These are phyloP conservation scores for Mesotaenium endlicherianum DNA, from an alignment of 139 green algal genomes.

Conservation along the genomic window DNA sequence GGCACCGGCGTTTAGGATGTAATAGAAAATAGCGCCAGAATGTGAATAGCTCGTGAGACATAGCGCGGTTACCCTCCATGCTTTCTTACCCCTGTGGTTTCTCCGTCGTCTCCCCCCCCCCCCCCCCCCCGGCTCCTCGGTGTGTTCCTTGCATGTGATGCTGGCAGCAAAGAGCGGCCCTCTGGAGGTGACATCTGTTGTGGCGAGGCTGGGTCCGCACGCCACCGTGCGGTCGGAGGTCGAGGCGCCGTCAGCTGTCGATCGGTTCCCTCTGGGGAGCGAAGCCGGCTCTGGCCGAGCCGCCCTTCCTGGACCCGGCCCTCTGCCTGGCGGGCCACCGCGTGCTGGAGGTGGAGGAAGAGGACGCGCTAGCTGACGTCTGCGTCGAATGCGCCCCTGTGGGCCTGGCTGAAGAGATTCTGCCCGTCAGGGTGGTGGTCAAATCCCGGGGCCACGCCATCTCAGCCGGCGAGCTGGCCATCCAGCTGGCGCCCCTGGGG, in stretches of 20 bases:
- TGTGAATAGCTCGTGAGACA: too few species aligned
- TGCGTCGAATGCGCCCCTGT: neutral
- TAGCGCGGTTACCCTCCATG: too few species aligned
- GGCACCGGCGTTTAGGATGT: too few species aligned
- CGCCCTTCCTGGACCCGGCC: neutral
- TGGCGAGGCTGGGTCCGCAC: too few species aligned
- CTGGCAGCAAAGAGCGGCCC: too few species aligned
- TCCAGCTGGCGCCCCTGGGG: neutral
- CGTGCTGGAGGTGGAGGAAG: constrained; percentile 27
- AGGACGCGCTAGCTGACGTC: constrained; percentile 2
- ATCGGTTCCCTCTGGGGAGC: neutral
- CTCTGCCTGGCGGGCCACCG: neutral
- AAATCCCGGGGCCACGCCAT: constrained; percentile 8
- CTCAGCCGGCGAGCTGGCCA: neutral
- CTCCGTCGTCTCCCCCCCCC: too few species aligned
- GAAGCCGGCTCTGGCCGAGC: neutral
- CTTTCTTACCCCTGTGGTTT: too few species aligned
- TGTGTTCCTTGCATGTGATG: too few species aligned
- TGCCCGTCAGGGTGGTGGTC: constrained; percentile 34
- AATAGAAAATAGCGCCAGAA: too few species aligned
- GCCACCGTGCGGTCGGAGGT: neutral
- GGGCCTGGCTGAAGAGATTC: constrained; percentile 24
- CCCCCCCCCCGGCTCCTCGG: too few species aligned
- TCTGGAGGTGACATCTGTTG: too few species aligned
- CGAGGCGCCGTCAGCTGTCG: neutral